A percentile compares a stretch with the other conserved stretches of the same genome.
Conservation (phyloP, 208 protist genomes). For the Naegleria lovaniensis region DNA sequence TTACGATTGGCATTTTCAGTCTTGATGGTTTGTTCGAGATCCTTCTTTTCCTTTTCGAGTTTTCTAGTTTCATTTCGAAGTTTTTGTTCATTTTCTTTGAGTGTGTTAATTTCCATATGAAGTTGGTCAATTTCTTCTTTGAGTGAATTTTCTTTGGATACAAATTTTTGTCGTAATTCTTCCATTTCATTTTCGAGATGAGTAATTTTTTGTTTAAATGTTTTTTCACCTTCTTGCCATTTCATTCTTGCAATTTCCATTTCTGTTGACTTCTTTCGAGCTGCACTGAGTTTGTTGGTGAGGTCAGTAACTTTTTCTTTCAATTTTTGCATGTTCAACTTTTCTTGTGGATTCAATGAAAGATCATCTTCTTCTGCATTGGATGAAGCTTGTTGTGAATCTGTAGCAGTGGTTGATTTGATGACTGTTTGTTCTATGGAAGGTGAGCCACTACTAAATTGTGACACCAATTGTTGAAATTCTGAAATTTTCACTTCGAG, state of each 20-base stretch:
- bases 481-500: background rate
- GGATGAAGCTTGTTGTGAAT: background rate
- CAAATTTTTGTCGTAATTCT: background rate
- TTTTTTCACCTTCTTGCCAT: conserved; percentile 4
- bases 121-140: background rate
- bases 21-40: background rate
- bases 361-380: background rate
- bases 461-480: background rate
- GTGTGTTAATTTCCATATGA: background rate
- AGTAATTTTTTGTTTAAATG: background rate
- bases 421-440: too few species aligned
- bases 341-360: background rate
- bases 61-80: background rate
- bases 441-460: background rate
- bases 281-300: background rate
- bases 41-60: background rate
- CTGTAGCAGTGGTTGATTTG: background rate
- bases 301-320: background rate
- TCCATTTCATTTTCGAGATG: background rate
- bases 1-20: background rate
- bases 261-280: background rate
- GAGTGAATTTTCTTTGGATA: background rate
- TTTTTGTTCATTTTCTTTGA: background rate
- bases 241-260: conserved; percentile 4
- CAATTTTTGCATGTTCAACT: background rate